These are phyloP conservation scores for Volvox africanus DNA, from an alignment of 139 green algal species.

Conservation along the genomic window DNA sequence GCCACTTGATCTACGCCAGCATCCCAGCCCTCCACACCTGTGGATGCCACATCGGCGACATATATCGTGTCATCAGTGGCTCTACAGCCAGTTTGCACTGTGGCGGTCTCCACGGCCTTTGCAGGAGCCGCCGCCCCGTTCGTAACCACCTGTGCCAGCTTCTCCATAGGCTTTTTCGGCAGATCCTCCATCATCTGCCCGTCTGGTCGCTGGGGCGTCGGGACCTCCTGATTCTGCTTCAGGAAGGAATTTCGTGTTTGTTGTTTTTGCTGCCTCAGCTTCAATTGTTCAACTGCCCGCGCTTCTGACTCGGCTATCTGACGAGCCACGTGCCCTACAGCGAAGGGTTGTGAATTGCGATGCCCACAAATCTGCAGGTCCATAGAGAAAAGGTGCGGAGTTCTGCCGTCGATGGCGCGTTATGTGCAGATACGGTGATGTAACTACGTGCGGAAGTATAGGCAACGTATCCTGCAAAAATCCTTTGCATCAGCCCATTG, in stretches of 20 bases:
- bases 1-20: too few species aligned
- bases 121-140: not conserved
- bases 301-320: conserved; percentile 16
- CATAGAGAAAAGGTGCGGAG: too few species aligned
- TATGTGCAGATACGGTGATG: not conserved
- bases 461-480: too few species aligned
- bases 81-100: too few species aligned
- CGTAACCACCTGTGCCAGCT: not conserved
- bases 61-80: too few species aligned
- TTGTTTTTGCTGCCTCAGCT: not conserved
- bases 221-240: not conserved
- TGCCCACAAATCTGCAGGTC: conserved; percentile 6
- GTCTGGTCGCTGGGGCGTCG: not conserved
- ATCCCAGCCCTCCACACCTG: too few species aligned
- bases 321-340: not conserved
- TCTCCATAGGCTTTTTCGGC: not conserved
- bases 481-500: too few species aligned
- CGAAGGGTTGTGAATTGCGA: conserved; percentile 25
- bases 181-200: not conserved
- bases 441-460: too few species aligned
- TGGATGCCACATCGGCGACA: too few species aligned
- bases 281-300: not conserved
- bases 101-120: too few species aligned
- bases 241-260: too few species aligned
- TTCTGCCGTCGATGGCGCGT: too few species aligned